Conservation (phyloP, 495 filamentous ascomycete species). For the Jackrogersella multiformis region DNA sequence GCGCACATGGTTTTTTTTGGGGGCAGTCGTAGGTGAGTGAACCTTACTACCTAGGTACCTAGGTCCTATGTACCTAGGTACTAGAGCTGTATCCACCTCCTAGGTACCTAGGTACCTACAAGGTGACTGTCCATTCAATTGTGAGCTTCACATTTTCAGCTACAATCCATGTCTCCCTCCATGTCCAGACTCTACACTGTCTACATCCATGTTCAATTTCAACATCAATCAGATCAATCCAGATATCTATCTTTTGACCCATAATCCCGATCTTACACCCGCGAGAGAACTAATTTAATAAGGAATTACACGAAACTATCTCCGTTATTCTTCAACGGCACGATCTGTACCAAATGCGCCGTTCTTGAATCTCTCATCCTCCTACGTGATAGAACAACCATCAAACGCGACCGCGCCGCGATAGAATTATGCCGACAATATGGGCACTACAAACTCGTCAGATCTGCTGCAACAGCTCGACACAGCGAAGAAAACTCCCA, state of each 20-base stretch:
- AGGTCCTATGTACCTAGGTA: too few species aligned
- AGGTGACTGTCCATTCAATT: background rate
- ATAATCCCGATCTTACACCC: background rate
- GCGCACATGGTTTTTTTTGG: background rate
- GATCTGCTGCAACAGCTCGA: constrained; percentile 27
- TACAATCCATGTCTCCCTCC: too few species aligned
- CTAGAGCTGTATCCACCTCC: too few species aligned
- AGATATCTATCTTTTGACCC: background rate
- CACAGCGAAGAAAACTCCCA: constrained; percentile 59
- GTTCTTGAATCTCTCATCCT: constrained; percentile 8
- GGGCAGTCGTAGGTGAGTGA: too few species aligned
- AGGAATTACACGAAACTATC: background rate
- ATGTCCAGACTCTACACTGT: too few species aligned
- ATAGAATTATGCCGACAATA: constrained; percentile 38
- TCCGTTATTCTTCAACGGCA: background rate
- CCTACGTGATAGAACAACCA: constrained; percentile 19
- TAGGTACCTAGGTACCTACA: too few species aligned
- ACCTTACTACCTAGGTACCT: too few species aligned
- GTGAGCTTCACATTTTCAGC: constrained; percentile 25
- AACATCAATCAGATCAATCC: background rate
- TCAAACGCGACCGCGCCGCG: constrained; percentile 28
- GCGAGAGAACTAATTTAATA: background rate
- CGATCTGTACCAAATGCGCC: constrained; percentile 19
- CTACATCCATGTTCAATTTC: background rate
- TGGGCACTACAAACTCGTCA: constrained; percentile 33